Percentiles rank a stretch among this genome's conserved stretches.
Evolutionary conservation across 225 moss, liverwort and hornwort species (phyloP).

Genomic region (Neckera pumila): DNA sequence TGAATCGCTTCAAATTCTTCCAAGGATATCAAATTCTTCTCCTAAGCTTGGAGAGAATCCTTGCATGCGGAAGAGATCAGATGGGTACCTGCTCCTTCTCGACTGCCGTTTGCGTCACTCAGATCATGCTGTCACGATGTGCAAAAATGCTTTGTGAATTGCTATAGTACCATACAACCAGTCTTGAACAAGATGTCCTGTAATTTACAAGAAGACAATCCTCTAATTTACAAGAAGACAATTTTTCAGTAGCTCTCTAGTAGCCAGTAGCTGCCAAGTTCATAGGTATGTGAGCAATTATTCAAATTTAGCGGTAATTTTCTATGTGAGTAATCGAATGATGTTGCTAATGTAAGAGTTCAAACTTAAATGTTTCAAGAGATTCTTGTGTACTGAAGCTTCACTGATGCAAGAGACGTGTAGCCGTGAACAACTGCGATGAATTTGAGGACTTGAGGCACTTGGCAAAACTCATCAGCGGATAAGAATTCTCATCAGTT

Average conservation of each 20-base stretch:
- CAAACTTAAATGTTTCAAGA: background rate
- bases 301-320: background rate
- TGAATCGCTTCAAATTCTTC: background rate
- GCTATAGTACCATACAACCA: background rate
- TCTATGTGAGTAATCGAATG: background rate
- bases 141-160: background rate
- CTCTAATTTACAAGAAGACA: background rate
- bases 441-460: background rate
- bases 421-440: background rate
- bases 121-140: background rate
- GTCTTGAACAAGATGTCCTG: background rate
- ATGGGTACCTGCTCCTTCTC: background rate
- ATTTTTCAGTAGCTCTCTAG: background rate
- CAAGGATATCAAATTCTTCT: background rate
- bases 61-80: background rate
- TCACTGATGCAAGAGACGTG: background rate
- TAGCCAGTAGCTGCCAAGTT: background rate
- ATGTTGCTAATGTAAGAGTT: background rate
- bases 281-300: background rate
- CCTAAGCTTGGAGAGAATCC: background rate
- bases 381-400: background rate
- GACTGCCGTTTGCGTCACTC: background rate
- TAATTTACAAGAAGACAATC: background rate
- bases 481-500: background rate
- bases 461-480: background rate